A percentile compares a stretch with the other conserved stretches of the same genome.
Conservation (phyloP, 176 grass and related monocot species). For the Rhipidocladum racemiflorum region DNA sequence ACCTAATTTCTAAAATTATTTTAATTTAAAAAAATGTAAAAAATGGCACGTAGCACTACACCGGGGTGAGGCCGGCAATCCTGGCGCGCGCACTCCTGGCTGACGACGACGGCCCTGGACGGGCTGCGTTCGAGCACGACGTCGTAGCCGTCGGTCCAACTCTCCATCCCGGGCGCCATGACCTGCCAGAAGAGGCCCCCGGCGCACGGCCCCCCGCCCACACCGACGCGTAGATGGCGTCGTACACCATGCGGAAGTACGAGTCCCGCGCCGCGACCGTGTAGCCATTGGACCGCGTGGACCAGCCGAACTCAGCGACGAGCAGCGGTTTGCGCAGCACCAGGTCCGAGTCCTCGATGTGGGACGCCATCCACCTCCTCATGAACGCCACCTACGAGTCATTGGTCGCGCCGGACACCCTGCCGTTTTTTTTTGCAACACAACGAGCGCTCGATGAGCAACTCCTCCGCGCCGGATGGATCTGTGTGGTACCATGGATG, state of each 20-base stretch:
- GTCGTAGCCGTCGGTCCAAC: constrained; percentile 65
- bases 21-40: too few relatives aligned
- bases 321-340: constrained; percentile 65
- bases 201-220: constrained; percentile 42
- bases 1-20: too few relatives aligned
- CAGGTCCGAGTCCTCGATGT: constrained; percentile 45
- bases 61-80: constrained; percentile 25
- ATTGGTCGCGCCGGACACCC: constrained; percentile 47
- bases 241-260: constrained; percentile 54
- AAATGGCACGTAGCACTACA: too few relatives aligned
- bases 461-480: too few relatives aligned
- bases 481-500: not conserved
- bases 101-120: constrained; percentile 46
- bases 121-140: constrained; percentile 45
- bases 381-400: constrained; percentile 53
- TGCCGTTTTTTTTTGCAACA: not conserved
- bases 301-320: constrained; percentile 71
- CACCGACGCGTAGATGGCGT: constrained; percentile 48
- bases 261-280: constrained; percentile 40
- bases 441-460: not conserved
- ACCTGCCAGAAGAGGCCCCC: constrained; percentile 78
- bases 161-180: constrained; percentile 68
- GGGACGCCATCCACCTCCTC: constrained; percentile 54
- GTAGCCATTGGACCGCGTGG: constrained; percentile 42
- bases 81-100: constrained; percentile 42